Conservation (phyloP, 306 rosid genomes). For the Rubus parviflorus region DNA sequence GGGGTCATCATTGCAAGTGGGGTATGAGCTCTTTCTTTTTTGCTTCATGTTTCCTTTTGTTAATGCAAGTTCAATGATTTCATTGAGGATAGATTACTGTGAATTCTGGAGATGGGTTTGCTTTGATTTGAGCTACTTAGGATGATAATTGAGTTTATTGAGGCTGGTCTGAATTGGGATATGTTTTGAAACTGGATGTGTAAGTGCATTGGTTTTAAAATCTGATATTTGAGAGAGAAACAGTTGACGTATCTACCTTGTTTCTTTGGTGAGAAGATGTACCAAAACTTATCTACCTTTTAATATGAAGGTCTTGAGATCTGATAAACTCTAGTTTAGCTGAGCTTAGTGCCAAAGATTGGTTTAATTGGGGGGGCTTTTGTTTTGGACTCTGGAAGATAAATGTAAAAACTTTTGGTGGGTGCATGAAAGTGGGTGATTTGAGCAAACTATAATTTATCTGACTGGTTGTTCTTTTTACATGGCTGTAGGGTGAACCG, state of each 20-base stretch:
- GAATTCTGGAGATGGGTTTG: constrained; percentile 11
- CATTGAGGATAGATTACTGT: constrained; percentile 8
- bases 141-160: not conserved
- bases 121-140: constrained; percentile 5
- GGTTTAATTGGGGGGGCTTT: not conserved
- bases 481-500: constrained; percentile 80
- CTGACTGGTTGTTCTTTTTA: constrained; percentile 22
- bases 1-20: constrained; percentile 98
- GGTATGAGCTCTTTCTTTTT: constrained; percentile 42
- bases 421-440: constrained; percentile 2
- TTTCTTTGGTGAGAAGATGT: no score
- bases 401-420: not conserved
- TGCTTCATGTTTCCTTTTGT: not conserved
- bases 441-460: not conserved
- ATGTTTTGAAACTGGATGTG: not conserved
- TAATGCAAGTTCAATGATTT: constrained; percentile 1
- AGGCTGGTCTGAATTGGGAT: no score
- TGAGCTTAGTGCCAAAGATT: not conserved
- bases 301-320: not conserved
- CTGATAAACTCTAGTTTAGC: constrained; percentile 2
- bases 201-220: not conserved
- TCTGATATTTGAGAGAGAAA: not conserved
- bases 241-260: not conserved
- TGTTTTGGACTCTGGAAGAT: constrained; percentile 9
- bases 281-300: no score